Evolutionary conservation across 345 rosid species (phyloP), one percentile per base, ranked within the genome.

Genomic region (Gossypium ekmanianum): DNA sequence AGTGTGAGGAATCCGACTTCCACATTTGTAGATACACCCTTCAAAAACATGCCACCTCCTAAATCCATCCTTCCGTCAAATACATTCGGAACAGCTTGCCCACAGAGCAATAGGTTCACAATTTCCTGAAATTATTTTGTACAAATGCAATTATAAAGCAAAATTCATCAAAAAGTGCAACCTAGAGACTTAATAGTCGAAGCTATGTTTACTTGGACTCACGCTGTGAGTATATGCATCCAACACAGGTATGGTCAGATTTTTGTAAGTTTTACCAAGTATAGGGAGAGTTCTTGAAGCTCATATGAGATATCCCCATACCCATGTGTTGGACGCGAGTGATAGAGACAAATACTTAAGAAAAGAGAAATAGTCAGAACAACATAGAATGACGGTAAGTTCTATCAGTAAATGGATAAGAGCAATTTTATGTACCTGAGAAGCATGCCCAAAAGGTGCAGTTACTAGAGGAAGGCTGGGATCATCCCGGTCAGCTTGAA

Each of bases 401-500:
- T 24, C 61, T 59, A 29, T 51, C 24, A 17, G 2, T 22, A 11
- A 11, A 57, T 17, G 54, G 48, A 51, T 61, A 54, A 26, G 65
- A 9, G 62, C 58, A 68, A 58, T 43, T 68, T 66, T 59, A 73
- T 45, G 74, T 85, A 96, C 98, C 97, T 96, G 99, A 4, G 99
- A 96, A 9, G 99, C 99, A 88, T 96, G 98, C 69, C 99, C 99
- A 86, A 96, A 96, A 59, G 99, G 99, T 62, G 94, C 97, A 51
- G 99, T 96, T 61, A 96, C 99, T 47, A 96, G 81, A 51, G 97
- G 98, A 56, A 83, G 86, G 83, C 84, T 83, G 75, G 97, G 97
- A 84, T 96, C 99, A 75, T 96, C 99, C 84, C 97, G 87, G 89
- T 96, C 98, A 61, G 89, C 82, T 87, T 96, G 98, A 79, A 93